These are phyloP conservation scores for Claviceps maximensis DNA, from an alignment of 2,329 filamentous ascomycete species.

Conservation along the genomic window DNA sequence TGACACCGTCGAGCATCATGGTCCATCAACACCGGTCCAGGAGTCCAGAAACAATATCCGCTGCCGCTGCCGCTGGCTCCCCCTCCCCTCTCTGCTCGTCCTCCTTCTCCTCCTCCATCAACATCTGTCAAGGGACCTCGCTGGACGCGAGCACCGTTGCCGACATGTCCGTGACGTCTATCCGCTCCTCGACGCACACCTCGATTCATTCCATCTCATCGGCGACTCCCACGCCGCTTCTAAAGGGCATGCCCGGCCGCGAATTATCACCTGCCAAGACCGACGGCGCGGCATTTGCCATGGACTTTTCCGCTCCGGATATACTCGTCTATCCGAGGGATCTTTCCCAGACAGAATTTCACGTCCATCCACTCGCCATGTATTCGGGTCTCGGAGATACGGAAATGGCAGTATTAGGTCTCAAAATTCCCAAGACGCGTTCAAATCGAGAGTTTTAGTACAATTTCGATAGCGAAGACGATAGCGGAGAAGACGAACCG, in stretches of 20 bases:
- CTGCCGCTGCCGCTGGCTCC: background rate
- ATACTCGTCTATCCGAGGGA: slow-evolving; percentile 22
- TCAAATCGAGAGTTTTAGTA: slow-evolving; percentile 24
- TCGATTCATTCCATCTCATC: slow-evolving; percentile 4
- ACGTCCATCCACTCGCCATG: slow-evolving; percentile 23
- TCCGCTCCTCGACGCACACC: slow-evolving; percentile 3
- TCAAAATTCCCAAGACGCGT: slow-evolving; percentile 21
- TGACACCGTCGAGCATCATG: slow-evolving; percentile 6
- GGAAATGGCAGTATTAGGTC: slow-evolving; percentile 18
- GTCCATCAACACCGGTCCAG: slow-evolving; percentile 5
- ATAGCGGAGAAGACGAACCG: slow-evolving; percentile 10
- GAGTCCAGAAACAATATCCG: slow-evolving; percentile 2
- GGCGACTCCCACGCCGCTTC: slow-evolving; percentile 27
- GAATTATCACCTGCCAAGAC: slow-evolving; percentile 25
- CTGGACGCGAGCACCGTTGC: slow-evolving; percentile 2
- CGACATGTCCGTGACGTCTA: slow-evolving; percentile 1
- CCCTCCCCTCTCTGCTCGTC: too few relatives aligned
- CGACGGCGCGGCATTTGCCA: slow-evolving; percentile 22
- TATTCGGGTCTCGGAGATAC: slow-evolving; percentile 14
- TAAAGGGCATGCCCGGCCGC: slow-evolving; percentile 25
- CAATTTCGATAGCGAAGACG: slow-evolving; percentile 22
- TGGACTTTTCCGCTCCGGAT: slow-evolving; percentile 16
- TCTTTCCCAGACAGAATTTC: slow-evolving; percentile 21
- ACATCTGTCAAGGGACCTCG: background rate
- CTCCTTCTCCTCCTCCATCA: background rate